phyloP scores from a whole-genome alignment of 1,284 basidiomycete species.

The Gymnopus androsaceus region DNA sequence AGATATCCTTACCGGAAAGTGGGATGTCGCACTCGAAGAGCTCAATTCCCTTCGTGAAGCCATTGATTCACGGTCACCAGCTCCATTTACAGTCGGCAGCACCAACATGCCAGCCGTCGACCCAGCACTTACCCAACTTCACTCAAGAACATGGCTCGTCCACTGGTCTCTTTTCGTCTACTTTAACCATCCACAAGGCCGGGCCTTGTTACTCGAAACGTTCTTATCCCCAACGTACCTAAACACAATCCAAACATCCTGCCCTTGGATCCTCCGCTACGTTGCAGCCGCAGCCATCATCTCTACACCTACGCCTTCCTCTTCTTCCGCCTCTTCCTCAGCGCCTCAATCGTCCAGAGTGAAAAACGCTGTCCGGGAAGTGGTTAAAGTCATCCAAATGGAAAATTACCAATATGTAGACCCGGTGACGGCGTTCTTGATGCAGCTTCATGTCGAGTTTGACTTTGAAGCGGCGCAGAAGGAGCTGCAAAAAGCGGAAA shows the following conservation, averaged over 20 bases:
- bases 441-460: constrained; percentile 91
- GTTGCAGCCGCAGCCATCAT: constrained; percentile 91
- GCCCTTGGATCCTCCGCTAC: constrained; percentile 95
- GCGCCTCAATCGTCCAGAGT: constrained; percentile 65
- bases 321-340: constrained; percentile 33
- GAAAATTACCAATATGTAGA: constrained; percentile 96
- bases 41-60: constrained; percentile 91
- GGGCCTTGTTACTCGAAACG: constrained; percentile 92
- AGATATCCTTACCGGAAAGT: constrained; percentile 93
- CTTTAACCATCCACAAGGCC: constrained; percentile 93
- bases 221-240: constrained; percentile 96
- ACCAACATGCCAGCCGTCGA: constrained; percentile 43
- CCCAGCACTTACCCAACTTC: constrained; percentile 77
- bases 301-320: constrained; percentile 58
- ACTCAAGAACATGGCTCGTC: constrained; percentile 95
- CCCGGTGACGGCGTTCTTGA: constrained; percentile 91
- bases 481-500: constrained; percentile 69
- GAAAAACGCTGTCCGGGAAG: constrained; percentile 82
- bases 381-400: constrained; percentile 88
- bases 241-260: constrained; percentile 96
- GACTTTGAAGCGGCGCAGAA: constrained; percentile 85
- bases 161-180: constrained; percentile 99
- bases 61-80: constrained; percentile 77
- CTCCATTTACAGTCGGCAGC: constrained; percentile 50
- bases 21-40: constrained; percentile 92